Conservation (phyloP, 2,329 filamentous ascomycete species). For the Neurospora sp. region DNA sequence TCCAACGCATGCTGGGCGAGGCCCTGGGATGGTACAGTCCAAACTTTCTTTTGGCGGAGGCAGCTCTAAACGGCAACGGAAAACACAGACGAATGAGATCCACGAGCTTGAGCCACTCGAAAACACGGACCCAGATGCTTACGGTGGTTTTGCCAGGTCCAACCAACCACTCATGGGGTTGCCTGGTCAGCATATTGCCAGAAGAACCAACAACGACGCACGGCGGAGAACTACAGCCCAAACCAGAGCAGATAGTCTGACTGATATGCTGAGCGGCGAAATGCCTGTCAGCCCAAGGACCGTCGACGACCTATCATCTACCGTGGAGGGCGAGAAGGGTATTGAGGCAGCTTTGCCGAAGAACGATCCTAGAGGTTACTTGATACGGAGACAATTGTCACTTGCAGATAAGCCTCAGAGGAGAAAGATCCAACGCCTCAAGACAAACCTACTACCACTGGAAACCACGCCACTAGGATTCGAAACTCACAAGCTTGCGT, state of each 20-base stretch:
- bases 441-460: conserved; percentile 17
- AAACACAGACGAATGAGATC: background rate
- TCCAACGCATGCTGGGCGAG: background rate
- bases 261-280: background rate
- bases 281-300: background rate
- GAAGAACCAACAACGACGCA: background rate
- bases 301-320: background rate
- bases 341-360: background rate
- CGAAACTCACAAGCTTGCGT: conserved; percentile 9
- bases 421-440: conserved; percentile 12
- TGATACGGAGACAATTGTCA: conserved; percentile 15
- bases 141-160: background rate
- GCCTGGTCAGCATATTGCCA: background rate
- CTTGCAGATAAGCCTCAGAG: conserved; percentile 8
- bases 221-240: background rate
- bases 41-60: background rate
- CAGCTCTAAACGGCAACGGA: background rate
- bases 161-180: background rate
- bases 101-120: background rate
- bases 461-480: conserved; percentile 12
- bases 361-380: conserved; percentile 9
- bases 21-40: background rate
- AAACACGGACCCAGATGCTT: background rate
- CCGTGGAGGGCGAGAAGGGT: conserved; percentile 7
- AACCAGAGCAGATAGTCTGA: background rate